A percentile compares a stretch with the other conserved stretches of the same genome.
Evolutionary conservation across 2,329 filamentous ascomycete species (phyloP).

Genomic region (Macrophomina phaseolina): DNA sequence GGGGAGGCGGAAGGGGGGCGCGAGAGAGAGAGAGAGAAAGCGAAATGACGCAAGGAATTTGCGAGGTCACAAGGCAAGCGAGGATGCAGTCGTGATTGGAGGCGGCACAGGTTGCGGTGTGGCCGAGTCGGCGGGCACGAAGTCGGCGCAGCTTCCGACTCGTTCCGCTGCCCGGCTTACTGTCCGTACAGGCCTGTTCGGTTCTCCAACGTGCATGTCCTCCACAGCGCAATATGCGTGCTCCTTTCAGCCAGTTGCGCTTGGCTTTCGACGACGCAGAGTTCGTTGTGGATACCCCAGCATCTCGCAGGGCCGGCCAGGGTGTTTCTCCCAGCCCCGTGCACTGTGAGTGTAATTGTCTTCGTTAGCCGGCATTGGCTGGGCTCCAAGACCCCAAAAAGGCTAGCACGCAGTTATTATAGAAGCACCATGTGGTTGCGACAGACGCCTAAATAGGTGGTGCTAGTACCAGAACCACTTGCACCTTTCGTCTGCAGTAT

Average conservation of each 20-base stretch:
- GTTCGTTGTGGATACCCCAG: neutral
- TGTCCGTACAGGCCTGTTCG: neutral
- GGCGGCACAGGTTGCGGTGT: neutral
- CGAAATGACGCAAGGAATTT: neutral
- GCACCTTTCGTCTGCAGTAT: neutral
- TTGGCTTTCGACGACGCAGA: neutral
- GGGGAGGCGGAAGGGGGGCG: neutral
- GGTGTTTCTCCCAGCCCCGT: neutral
- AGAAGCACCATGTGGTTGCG: neutral
- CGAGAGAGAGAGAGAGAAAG: neutral
- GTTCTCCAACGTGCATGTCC: neutral
- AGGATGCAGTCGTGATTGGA: slow-evolving; percentile 3
- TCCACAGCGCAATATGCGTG: neutral
- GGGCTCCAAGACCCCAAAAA: neutral
- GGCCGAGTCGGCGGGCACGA: neutral
- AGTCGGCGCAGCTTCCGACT: neutral
- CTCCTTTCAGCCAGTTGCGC: neutral
- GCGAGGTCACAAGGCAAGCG: neutral
- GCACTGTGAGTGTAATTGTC: neutral
- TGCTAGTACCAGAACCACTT: neutral
- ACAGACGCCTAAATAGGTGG: slow-evolving; percentile 3
- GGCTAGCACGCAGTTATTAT: neutral
- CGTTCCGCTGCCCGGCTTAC: neutral
- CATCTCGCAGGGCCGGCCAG: neutral
- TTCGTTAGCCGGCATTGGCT: neutral